These are phyloP conservation scores for Boletus sp. DNA, from an alignment of 1,284 basidiomycete genomes.

Conservation along the genomic window DNA sequence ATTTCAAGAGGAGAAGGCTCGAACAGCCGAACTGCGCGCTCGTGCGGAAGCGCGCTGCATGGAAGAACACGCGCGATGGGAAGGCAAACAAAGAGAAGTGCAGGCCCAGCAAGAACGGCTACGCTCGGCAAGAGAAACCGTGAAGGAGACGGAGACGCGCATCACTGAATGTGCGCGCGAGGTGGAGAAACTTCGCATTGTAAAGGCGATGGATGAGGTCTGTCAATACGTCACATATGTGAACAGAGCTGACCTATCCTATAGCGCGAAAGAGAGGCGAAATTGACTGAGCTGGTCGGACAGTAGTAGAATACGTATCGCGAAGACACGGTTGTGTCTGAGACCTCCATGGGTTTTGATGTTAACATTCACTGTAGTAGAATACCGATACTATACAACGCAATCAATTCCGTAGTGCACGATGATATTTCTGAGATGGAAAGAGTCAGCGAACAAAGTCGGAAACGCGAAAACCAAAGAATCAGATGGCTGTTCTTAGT, in stretches of 20 bases:
- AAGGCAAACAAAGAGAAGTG: slow-evolving; percentile 29
- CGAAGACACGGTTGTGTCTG: no score
- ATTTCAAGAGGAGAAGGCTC: slow-evolving; percentile 29
- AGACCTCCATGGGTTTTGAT: no score
- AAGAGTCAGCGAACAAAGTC: slow-evolving; percentile 14
- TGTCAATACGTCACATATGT: background rate
- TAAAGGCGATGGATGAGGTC: slow-evolving; percentile 34
- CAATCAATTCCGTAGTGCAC: background rate
- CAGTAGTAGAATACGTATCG: slow-evolving; percentile 6
- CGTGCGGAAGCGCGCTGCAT: slow-evolving; percentile 26
- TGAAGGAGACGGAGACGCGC: slow-evolving; percentile 25
- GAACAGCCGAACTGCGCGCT: slow-evolving; percentile 22
- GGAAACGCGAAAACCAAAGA: background rate
- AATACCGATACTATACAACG: no score
- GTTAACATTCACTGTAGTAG: no score
- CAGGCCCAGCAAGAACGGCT: slow-evolving; percentile 32
- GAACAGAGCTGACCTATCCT: slow-evolving; percentile 12
- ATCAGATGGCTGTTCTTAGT: slow-evolving; percentile 36
- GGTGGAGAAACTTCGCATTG: slow-evolving; percentile 29
- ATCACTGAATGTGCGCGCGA: slow-evolving; percentile 31
- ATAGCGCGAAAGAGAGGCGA: slow-evolving; percentile 33
- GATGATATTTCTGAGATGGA: slow-evolving; percentile 2
- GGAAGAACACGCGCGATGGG: slow-evolving; percentile 32
- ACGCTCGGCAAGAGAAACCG: slow-evolving; percentile 28
- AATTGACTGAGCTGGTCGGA: slow-evolving; percentile 15